Evolutionary conservation across 371 early-diverging fungal genomes (phyloP), one percentile per base, ranked within the genome.

Genomic region (Nematocida displodere): DNA sequence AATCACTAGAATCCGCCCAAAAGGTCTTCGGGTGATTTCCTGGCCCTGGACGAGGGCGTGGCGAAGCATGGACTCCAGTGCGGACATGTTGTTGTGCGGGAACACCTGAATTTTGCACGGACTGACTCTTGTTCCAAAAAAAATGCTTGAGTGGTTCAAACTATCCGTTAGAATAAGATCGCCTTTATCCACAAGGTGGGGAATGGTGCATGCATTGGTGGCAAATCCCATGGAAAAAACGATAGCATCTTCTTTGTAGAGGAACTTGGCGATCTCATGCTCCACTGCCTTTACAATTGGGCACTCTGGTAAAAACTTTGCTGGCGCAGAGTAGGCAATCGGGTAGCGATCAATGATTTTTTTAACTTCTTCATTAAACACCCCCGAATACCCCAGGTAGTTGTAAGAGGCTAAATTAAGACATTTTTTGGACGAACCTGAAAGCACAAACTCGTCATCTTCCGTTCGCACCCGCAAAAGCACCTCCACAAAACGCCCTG

Each of bases 341-440:
- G 77, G 78, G 76, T 81, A 49, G 66, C 81, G 40, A 47, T 62
- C 50, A 78, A 93, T 89, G 5, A 92, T 94, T 47, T 89, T 87
- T 77, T 95, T 92, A 1, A 92, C 91, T 76, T 94, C 93, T 4
- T 90, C 88, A 1, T 93, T 94, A 24, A 88, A 81, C 75, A 86
- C 88, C 79, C 91, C 90, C 34, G 94, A 92, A 85, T 96, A 97
- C 0, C 99, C 99, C 39, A 99, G 88, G 81, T 99, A 99, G 82
- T 99, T 97, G 87, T 99, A 99, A 4, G 94, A 94, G 11, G 92
- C 90, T 79, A 97, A 85, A 81, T 99, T 99, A 75, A 99, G 87
- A n/a, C 87, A 87, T 78, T 89, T 87, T 37, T 84, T 87, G 40
- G 83, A 86, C 26, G 83, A 87, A 46, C 95, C 96, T 33, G 94